These are phyloP conservation scores for Lodderomyces beijingensis DNA, from an alignment of 1,139 yeast species.

Conservation along the genomic window DNA sequence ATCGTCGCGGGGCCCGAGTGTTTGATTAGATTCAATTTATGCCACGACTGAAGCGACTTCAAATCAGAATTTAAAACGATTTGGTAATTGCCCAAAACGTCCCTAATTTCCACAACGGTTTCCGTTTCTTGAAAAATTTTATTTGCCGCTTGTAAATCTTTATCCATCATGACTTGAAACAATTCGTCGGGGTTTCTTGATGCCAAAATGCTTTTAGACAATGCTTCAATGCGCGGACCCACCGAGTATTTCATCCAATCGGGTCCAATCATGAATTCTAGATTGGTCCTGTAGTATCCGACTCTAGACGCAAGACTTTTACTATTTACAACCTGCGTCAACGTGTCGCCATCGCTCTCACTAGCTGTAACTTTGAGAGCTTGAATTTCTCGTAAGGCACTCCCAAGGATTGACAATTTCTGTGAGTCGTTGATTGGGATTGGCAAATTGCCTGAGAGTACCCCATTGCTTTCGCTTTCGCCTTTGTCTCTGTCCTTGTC, in stretches of 20 bases:
- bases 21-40: too few species aligned
- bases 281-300: constrained; percentile 17
- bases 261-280: constrained; percentile 47
- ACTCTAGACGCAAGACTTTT: constrained; percentile 19
- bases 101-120: constrained; percentile 9
- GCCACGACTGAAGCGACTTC: too few species aligned
- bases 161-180: constrained; percentile 47
- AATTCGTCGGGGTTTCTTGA: constrained; percentile 42
- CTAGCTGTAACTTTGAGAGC: constrained; percentile 10
- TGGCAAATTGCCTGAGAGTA: neutral
- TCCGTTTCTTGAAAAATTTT: constrained; percentile 11
- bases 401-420: constrained; percentile 28
- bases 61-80: too few species aligned
- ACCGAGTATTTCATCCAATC: constrained; percentile 76
- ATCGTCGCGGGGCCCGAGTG: constrained; percentile 52
- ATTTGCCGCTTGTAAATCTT: constrained; percentile 6
- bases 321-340: neutral
- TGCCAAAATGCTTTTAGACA: constrained; percentile 40
- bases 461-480: neutral
- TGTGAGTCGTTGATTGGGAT: constrained; percentile 32
- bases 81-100: too few species aligned
- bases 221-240: constrained; percentile 59
- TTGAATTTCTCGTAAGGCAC: constrained; percentile 28
- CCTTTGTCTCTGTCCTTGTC: too few species aligned
- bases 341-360: neutral